These are phyloP conservation scores for Neurospora hispaniola DNA, from an alignment of 495 filamentous ascomycete species.

Conservation along the genomic window DNA sequence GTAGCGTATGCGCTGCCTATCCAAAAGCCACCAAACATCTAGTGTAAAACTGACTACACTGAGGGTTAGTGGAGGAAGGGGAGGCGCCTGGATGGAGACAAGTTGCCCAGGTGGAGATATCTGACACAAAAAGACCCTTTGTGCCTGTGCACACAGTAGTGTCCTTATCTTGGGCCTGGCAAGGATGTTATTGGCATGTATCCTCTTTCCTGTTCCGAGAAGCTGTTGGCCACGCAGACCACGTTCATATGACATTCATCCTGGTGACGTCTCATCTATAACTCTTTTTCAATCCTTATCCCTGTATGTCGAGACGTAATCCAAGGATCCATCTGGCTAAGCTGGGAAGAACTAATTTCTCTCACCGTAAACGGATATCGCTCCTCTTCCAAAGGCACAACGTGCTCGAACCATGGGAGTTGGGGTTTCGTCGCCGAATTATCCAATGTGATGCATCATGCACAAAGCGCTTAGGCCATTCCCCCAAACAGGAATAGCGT, in stretches of 20 bases:
- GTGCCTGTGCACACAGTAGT: neutral
- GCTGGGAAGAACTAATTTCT: neutral
- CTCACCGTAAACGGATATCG: neutral
- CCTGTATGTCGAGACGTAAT: neutral
- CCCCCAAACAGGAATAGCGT: neutral
- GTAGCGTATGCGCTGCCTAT: neutral
- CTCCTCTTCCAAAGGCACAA: neutral
- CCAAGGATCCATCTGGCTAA: neutral
- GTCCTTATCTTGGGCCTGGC: neutral
- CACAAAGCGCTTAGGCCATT: neutral
- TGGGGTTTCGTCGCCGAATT: neutral
- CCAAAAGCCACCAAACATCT: neutral
- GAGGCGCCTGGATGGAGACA: neutral
- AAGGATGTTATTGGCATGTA: neutral
- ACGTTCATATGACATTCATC: neutral
- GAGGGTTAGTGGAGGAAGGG: neutral
- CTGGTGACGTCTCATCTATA: neutral
- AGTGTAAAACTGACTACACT: neutral
- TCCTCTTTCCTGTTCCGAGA: neutral
- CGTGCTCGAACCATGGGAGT: neutral
- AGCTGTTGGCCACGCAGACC: neutral
- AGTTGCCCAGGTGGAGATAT: neutral
- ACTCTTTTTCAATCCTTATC: neutral
- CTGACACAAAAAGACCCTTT: neutral
- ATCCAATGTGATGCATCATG: neutral